These are phyloP conservation scores for Pseudodiploospora longispora DNA, from an alignment of 2,329 filamentous ascomycete species.

Conservation along the genomic window DNA sequence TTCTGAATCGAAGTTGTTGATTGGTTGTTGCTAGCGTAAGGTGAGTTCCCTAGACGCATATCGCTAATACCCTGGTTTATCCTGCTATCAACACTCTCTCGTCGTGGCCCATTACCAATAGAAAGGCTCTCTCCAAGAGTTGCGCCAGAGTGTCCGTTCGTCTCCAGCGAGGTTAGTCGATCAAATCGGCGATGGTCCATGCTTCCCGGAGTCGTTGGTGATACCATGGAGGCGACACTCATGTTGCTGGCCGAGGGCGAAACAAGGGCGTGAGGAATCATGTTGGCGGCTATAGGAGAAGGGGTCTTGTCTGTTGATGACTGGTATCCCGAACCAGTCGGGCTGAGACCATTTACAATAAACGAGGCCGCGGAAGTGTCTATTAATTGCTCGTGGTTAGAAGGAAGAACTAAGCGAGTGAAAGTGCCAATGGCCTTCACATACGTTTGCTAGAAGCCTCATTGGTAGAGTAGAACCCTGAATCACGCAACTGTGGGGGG, in stretches of 20 bases:
- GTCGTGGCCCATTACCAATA: conserved; percentile 44
- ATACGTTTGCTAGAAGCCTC: conserved; percentile 36
- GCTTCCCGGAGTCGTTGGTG: conserved; percentile 44
- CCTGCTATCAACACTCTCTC: conserved; percentile 73
- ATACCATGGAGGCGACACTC: conserved; percentile 60
- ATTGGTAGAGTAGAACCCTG: conserved; percentile 36
- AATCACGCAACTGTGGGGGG: conserved; percentile 29
- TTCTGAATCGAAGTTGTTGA: conserved; percentile 69
- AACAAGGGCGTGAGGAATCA: conserved; percentile 43
- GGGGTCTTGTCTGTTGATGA: conserved; percentile 52
- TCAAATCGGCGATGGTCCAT: conserved; percentile 37
- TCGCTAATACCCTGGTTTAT: conserved; percentile 66
- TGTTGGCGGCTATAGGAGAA: conserved; percentile 46
- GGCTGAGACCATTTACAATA: conserved; percentile 30
- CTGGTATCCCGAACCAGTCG: conserved; percentile 39
- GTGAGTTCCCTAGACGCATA: conserved; percentile 57
- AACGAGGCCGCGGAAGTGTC: conserved; percentile 34
- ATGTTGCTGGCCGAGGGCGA: conserved; percentile 52
- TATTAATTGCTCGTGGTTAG: conserved; percentile 11
- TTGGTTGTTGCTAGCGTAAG: conserved; percentile 69
- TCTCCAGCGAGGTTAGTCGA: conserved; percentile 30
- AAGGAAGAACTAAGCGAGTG: conserved; percentile 7
- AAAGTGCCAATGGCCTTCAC: conserved; percentile 4
- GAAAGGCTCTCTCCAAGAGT: conserved; percentile 28
- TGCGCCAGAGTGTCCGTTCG: conserved; percentile 19